Conservation (phyloP, 148 eudicot species). For the Camellia japonica region DNA sequence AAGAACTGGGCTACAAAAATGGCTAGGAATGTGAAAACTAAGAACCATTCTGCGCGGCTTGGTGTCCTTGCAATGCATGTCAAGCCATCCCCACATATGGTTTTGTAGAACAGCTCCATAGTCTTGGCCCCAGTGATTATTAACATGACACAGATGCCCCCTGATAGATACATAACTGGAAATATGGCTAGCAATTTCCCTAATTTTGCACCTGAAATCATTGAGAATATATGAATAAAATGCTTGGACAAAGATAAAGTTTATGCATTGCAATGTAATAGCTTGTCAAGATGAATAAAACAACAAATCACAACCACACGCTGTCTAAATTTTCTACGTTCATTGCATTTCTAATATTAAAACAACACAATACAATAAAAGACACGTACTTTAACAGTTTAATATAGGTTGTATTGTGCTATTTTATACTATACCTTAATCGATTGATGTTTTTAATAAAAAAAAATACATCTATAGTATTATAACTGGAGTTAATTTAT, state of each 20-base stretch:
- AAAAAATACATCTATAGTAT: too few species aligned
- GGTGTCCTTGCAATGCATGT: conserved; percentile 21
- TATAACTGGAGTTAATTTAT: too few species aligned
- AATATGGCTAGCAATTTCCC: conserved; percentile 54
- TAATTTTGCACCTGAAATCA: conserved; percentile 43
- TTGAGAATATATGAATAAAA: background rate
- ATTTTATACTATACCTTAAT: too few species aligned
- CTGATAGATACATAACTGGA: conserved; percentile 64
- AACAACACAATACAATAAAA: too few species aligned
- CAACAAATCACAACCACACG: too few species aligned
- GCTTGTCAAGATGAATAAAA: too few species aligned
- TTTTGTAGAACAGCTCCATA: conserved; percentile 36
- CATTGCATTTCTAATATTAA: too few species aligned
- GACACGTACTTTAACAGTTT: too few species aligned
- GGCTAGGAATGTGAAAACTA: conserved; percentile 48
- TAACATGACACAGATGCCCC: conserved; percentile 54
- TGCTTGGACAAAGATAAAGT: background rate
- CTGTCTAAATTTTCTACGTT: too few species aligned
- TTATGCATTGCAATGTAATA: too few species aligned
- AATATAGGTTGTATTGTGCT: too few species aligned
- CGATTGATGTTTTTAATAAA: too few species aligned
- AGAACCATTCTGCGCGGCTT: conserved; percentile 45
- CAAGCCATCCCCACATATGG: conserved; percentile 28
- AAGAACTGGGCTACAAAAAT: conserved; percentile 37
- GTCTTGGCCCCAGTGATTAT: conserved; percentile 46